Conservation (phyloP, 1,284 basidiomycete species). For the Moesziomyces aphidis region DNA sequence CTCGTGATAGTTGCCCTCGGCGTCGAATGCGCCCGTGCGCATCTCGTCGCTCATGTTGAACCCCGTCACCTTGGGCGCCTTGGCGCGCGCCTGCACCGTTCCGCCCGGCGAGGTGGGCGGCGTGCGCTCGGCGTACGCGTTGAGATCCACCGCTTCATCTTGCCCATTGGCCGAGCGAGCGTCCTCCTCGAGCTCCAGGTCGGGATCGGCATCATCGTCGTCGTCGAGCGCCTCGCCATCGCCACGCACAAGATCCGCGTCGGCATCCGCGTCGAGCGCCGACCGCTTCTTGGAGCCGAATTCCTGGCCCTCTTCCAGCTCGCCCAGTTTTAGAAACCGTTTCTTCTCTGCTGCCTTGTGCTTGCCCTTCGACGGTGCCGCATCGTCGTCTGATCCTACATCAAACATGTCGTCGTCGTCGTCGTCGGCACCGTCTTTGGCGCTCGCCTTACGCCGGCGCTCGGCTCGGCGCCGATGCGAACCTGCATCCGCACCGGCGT, state of each 20-base stretch:
- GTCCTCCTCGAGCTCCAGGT: conserved; percentile 61
- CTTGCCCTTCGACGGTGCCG: conserved; percentile 11
- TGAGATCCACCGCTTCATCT: conserved; percentile 43
- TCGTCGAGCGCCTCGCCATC: conserved; percentile 6
- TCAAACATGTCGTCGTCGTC: conserved; percentile 87
- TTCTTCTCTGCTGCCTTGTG: conserved; percentile 13
- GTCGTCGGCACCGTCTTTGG: conserved; percentile 52
- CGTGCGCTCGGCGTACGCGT: conserved; percentile 52
- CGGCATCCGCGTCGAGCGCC: conserved; percentile 52
- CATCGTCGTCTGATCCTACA: conserved; percentile 29
- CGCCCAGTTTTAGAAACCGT: conserved; percentile 74
- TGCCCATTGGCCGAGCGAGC: conserved; percentile 10
- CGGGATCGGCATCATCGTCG: conserved; percentile 52
- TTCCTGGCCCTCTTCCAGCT: conserved; percentile 77
- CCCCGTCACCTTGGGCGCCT: conserved; percentile 88
- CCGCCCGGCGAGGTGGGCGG: conserved; percentile 50
- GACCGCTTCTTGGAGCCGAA: conserved; percentile 54
- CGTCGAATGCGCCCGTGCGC: conserved; percentile 94
- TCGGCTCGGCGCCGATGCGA: conserved; percentile 64
- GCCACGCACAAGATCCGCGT: conserved; percentile 23
- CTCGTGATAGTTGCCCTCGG: conserved; percentile 86
- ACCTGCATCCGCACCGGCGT: conserved; percentile 70
- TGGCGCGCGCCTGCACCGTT: conserved; percentile 13
- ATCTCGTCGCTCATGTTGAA: conserved; percentile 99
- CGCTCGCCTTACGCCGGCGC: conserved; percentile 71